Evolutionary conservation across 257 asterid species (phyloP), one percentile per base, ranked within the genome.

Genomic region (Petrea volubilis): DNA sequence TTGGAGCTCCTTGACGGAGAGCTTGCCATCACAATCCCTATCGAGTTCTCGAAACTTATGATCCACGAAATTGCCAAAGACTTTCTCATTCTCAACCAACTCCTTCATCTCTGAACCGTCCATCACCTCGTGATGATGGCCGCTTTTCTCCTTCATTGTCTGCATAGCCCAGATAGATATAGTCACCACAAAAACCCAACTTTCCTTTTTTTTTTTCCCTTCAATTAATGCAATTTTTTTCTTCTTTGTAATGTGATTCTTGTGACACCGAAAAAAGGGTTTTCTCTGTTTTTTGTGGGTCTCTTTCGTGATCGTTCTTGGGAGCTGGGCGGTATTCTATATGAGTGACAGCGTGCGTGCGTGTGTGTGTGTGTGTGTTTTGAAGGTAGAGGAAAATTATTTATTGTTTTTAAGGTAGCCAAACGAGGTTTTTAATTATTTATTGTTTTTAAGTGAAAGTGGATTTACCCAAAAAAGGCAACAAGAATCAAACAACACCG

Each of bases 21-120:
- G 88, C 34, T 83, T 78, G 13, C 96, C 96, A 47, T 89, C 93
- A 29, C 86, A 60, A 67, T 89, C 96, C 52, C 24, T 71, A 70
- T 89, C 96, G 14, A 89, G 81, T 78, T 89, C 79, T 65, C 85
- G 52, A 68, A 89, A 89, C 87, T 89, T 89, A 64, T 82, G 89
- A 68, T 84, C 86, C 31, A 88, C 93, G 38, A 82, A 88, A 20
- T 60, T 83, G 66, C 81, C 79, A 15, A 82, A 88, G 29, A 86
- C 96, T 24, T 65, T 34, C 79, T 86, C 83, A 68, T 88, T 83
- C 73, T 84, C 96, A 84, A 88, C 96, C 69, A 88, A 84, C 96
- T 84, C 72, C 87, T 79, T 83, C 82, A 84, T 77, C 78, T 86
- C 86, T 36, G 96, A 86, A 77, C 96, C 90, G 88, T 88, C 96